Base-by-base conservation (phyloP, 2,329 filamentous ascomycete species). In the Diatrype stigma region DNA sequence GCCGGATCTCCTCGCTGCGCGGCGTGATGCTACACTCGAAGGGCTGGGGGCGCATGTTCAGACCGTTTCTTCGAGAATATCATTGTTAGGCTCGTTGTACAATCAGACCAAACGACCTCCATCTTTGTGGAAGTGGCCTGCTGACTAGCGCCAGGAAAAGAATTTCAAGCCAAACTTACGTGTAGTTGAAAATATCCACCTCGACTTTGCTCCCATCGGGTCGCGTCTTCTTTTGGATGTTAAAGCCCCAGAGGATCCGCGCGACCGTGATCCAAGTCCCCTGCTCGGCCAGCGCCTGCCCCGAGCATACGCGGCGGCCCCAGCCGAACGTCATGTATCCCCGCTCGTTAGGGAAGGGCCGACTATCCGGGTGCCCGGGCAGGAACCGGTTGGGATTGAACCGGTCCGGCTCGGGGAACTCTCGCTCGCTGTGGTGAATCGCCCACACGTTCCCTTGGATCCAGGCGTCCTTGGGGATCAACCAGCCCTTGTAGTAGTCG, bases 191-290 rank as follows among this genome's bases (percentile, higher is more conserved):
- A 38, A 83, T 82, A 53, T 84, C 79, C 37, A 83, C 76, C 2
- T 76, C 72, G 17, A 79, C 69, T 17, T 73, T 68, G 22, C 70
- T 72, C 1, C 78, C 78, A 28, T 66, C 52, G 1, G 63, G 40
- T 26, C 68, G 67, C 50, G 50, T 62, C 51, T 69, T 67, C 55
- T 67, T 70, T 52, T 68, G 62, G 12, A 83, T 76, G 49, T 72
- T 70, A 58, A 83, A 85, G 0, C 72, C 80, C 79, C 81, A 84
- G 6, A 85, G 67, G 26, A 84, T 59, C 14, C 81, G 67, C 8
- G 78, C 77, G 42, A 84, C 70, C 0, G 76, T 81, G 58, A 84
- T 75, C 72, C 79, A 84, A 0, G 79, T 79, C 6, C 80, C 79
- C 59, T 82, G 78, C 63, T 85, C 81, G 2, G 81, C 81, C 17